Conservation (phyloP, 352 stramenopile species). For the Vaucheria bursata region DNA sequence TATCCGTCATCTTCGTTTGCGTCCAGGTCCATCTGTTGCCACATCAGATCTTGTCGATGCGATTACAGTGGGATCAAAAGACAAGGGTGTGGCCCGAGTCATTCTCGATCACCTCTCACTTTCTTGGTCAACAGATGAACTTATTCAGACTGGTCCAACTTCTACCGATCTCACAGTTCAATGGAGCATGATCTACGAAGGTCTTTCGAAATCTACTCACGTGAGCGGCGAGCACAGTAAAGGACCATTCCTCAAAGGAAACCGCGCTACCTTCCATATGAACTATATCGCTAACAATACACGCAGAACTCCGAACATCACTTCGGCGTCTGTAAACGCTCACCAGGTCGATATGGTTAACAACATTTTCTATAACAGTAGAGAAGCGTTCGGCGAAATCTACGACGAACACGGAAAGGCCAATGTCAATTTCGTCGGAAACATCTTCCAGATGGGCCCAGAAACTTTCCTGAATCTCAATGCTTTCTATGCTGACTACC, state of each 20-base stretch:
- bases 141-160: not conserved
- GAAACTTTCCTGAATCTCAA: not conserved
- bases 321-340: not conserved
- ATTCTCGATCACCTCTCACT: not conserved
- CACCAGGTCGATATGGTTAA: not conserved
- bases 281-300: conserved; percentile 2
- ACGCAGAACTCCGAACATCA: not conserved
- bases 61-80: not conserved
- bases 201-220: not conserved
- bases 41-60: not conserved
- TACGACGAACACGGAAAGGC: not conserved
- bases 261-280: not conserved
- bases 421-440: not conserved
- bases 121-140: not conserved
- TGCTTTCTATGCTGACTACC: not conserved
- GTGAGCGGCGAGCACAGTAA: not conserved
- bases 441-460: conserved; percentile 1
- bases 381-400: not conserved
- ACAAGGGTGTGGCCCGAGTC: not conserved
- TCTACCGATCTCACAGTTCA: not conserved
- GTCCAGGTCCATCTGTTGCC: not conserved
- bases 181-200: not conserved
- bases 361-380: not conserved
- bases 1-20: not conserved
- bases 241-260: not conserved